Percentiles rank a stretch among this genome's conserved stretches.
These are phyloP conservation scores for Neurospora tetrasperma DNA, from an alignment of 495 filamentous ascomycete species.

Conservation along the genomic window DNA sequence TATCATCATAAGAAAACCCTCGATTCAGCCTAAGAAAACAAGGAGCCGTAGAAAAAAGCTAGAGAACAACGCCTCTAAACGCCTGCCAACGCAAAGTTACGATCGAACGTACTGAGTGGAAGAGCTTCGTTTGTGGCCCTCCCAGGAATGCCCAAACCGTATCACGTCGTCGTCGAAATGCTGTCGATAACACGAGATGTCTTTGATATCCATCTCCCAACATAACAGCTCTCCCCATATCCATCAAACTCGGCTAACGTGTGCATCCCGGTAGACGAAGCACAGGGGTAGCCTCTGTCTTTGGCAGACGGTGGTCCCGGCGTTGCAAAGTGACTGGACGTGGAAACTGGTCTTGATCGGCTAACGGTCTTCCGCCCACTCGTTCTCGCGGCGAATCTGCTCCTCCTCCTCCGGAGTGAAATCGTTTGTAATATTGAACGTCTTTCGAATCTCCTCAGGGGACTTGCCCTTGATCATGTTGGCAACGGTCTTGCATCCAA, in stretches of 20 bases:
- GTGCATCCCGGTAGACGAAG: neutral
- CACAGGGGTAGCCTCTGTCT: neutral
- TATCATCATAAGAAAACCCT: neutral
- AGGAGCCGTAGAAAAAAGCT: neutral
- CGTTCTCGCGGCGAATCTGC: slow-evolving; percentile 74
- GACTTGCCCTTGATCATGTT: slow-evolving; percentile 87
- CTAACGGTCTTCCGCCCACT: slow-evolving; percentile 71
- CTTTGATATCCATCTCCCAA: neutral
- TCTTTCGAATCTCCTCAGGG: slow-evolving; percentile 72
- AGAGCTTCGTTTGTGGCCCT: neutral
- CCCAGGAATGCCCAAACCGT: neutral
- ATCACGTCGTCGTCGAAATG: neutral
- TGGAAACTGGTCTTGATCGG: slow-evolving; percentile 69
- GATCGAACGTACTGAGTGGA: neutral
- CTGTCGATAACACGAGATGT: neutral
- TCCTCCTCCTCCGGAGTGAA: slow-evolving; percentile 78
- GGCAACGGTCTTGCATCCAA: slow-evolving; percentile 75
- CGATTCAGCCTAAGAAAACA: neutral
- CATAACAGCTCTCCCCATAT: neutral
- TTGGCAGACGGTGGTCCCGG: slow-evolving; percentile 65
- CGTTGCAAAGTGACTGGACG: slow-evolving; percentile 81
- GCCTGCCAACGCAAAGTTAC: neutral
- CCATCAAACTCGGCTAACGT: neutral
- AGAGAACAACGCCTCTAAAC: neutral
- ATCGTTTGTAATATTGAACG: slow-evolving; percentile 77